These are phyloP conservation scores for Flaveria floridana DNA, from an alignment of 140 eudicot genomes.

Conservation along the genomic window DNA sequence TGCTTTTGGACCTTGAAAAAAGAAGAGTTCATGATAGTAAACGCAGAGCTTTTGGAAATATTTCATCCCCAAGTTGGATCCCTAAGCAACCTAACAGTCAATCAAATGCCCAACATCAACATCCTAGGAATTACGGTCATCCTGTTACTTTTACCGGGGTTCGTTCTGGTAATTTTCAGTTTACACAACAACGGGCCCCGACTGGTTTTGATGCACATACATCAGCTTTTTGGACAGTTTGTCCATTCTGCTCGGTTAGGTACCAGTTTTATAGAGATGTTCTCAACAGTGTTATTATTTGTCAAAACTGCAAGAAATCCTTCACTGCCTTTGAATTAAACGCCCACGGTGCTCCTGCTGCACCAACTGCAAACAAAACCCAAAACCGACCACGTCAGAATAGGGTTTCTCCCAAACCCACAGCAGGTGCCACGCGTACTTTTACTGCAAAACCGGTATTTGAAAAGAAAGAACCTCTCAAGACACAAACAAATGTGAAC, in stretches of 20 bases:
- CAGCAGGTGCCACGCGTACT: not conserved
- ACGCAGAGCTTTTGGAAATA: conserved; percentile 33
- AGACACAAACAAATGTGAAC: conserved; percentile 30
- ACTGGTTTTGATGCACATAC: conserved; percentile 16
- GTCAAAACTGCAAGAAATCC: conserved; percentile 55
- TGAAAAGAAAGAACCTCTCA: conserved; percentile 28
- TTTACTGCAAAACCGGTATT: conserved; percentile 28
- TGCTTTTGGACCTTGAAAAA: conserved; percentile 57
- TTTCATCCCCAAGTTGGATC: conserved; percentile 29
- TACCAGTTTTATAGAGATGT: conserved; percentile 47
- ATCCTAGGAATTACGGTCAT: conserved; percentile 32
- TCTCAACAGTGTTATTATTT: conserved; percentile 35
- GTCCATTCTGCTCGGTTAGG: conserved; percentile 48
- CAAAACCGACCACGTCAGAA: conserved; percentile 11
- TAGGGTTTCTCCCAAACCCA: conserved; percentile 24
- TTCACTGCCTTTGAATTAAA: conserved; percentile 52
- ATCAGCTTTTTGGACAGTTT: conserved; percentile 51
- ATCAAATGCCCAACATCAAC: conserved; percentile 31
- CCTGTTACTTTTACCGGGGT: conserved; percentile 29
- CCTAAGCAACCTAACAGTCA: conserved; percentile 37
- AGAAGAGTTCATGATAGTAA: conserved; percentile 45
- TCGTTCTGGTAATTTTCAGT: conserved; percentile 28
- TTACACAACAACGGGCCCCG: conserved; percentile 24
- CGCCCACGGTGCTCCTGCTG: conserved; percentile 26
- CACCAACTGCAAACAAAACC: conserved; percentile 18